Evolutionary conservation across 371 early-diverging fungal species (phyloP), one percentile per base, ranked within the genome.

Genomic region (Rhizopus delemar): DNA sequence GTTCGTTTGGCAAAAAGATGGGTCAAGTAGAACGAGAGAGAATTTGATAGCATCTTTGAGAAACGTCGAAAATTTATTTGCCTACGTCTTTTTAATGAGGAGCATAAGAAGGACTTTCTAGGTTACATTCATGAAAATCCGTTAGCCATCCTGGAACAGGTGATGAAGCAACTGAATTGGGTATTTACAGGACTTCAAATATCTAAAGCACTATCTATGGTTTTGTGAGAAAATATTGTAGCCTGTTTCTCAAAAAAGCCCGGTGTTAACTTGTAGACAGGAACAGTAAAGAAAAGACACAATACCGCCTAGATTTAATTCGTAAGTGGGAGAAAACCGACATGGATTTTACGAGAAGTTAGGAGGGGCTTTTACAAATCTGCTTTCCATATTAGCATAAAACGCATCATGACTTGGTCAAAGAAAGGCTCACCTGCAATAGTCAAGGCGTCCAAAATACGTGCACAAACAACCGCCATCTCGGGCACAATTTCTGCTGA

Each of bases 1-100:
- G 36, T 58, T 59, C 56, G 51, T 49, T 15, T 51, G 8, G 56
- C 52, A 48, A 43, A 64, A 49, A 59, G 56, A 64, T 59, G 50
- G 54, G 53, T 36, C 16, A 57, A 53, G 3, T 54, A 53, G 54
- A 53, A 57, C 34, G 32, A 54, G 34, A 35, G 28, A 29, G 46
- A 43, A 39, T 58, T 41, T 33, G 63, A 63, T 48, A 32, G 45
- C 0, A 52, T 63, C 39, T 57, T 63, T 36, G 48, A 63, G 55
- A 54, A 39, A 43, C 3, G 41, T 29, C 22, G 36, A 45, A 56
- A 62, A 33, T 35, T 22, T 43, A 34, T 28, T 55, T 41, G 55
- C 35, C 39, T 33, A 43, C 36, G 51, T 50, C 29, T 46, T 32
- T 16, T 57, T 35, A n/a, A 45, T 50, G 31, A 46, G 58, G 51